Conservation (phyloP, 805 yeast genomes). For the Barnettozyma wickerhamii region DNA sequence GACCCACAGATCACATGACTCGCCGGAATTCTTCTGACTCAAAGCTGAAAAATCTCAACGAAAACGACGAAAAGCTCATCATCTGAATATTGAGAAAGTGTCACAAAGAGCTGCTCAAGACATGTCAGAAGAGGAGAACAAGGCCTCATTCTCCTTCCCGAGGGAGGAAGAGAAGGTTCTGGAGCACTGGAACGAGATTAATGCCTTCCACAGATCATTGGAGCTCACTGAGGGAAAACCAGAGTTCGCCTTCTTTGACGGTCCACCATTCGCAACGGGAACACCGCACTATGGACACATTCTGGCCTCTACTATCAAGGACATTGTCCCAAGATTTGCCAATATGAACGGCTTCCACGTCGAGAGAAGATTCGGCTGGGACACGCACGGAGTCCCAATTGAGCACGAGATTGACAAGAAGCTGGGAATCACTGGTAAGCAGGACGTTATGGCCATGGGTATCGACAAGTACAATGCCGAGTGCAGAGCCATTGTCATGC, state of each 20-base stretch:
- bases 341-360: constrained; percentile 96
- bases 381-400: constrained; percentile 97
- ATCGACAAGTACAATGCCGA: constrained; percentile 90
- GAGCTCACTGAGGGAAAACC: constrained; percentile 82
- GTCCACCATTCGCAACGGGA: constrained; percentile 99
- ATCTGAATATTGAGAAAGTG: not conserved
- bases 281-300: constrained; percentile 99
- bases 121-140: constrained; percentile 31
- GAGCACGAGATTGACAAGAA: constrained; percentile 99
- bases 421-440: constrained; percentile 87
- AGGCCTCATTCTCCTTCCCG: constrained; percentile 64
- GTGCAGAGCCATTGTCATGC: constrained; percentile 96
- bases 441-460: constrained; percentile 92
- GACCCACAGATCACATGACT: too few species aligned
- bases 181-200: constrained; percentile 80
- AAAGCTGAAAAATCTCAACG: too few species aligned
- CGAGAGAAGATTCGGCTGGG: constrained; percentile 99
- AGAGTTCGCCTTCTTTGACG: constrained; percentile 91
- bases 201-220: constrained; percentile 88
- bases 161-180: constrained; percentile 83
- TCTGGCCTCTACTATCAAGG: constrained; percentile 94
- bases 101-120: not conserved
- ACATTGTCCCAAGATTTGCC: constrained; percentile 95
- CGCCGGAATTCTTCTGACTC: too few species aligned
- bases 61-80: too few species aligned